Conservation (phyloP, 495 filamentous ascomycete species). For the Penicillium longicatenatum region DNA sequence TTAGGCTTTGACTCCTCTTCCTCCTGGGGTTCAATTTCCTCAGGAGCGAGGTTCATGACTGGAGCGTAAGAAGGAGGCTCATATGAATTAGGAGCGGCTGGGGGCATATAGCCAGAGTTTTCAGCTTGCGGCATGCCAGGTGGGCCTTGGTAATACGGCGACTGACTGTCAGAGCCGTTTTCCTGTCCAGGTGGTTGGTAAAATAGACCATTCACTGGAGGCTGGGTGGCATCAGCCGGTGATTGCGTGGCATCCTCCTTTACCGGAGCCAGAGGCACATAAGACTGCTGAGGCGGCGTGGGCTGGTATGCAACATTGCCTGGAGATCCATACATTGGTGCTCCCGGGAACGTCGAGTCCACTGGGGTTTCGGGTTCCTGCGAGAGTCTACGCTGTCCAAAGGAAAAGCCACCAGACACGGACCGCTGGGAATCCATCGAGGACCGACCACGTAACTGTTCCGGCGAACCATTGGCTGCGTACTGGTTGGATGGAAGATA, state of each 20-base stretch:
- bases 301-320: slow-evolving; percentile 43
- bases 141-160: slow-evolving; percentile 30
- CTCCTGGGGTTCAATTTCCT: slow-evolving; percentile 39
- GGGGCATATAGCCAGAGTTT: slow-evolving; percentile 16
- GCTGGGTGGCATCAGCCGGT: slow-evolving; percentile 23
- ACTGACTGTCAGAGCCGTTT: slow-evolving; percentile 11
- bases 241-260: slow-evolving; percentile 44
- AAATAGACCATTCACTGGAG: slow-evolving; percentile 30
- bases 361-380: slow-evolving; percentile 39
- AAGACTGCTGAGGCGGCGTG: slow-evolving; percentile 52
- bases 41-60: slow-evolving; percentile 26
- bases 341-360: slow-evolving; percentile 37
- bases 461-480: slow-evolving; percentile 50
- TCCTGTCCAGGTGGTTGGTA: slow-evolving; percentile 28
- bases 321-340: slow-evolving; percentile 39
- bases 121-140: slow-evolving; percentile 26
- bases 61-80: slow-evolving; percentile 40
- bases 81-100: slow-evolving; percentile 24
- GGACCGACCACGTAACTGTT: slow-evolving; percentile 46
- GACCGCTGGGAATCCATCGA: slow-evolving; percentile 53
- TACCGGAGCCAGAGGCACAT: slow-evolving; percentile 50
- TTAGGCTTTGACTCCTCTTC: slow-evolving; percentile 61
- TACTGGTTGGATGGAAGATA: slow-evolving; percentile 63
- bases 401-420: slow-evolving; percentile 29
- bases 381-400: slow-evolving; percentile 42